Percentiles rank a stretch among this genome's conserved stretches.
These are phyloP conservation scores for Aureobasidium musti DNA, from an alignment of 2,329 filamentous ascomycete genomes.

Conservation along the genomic window DNA sequence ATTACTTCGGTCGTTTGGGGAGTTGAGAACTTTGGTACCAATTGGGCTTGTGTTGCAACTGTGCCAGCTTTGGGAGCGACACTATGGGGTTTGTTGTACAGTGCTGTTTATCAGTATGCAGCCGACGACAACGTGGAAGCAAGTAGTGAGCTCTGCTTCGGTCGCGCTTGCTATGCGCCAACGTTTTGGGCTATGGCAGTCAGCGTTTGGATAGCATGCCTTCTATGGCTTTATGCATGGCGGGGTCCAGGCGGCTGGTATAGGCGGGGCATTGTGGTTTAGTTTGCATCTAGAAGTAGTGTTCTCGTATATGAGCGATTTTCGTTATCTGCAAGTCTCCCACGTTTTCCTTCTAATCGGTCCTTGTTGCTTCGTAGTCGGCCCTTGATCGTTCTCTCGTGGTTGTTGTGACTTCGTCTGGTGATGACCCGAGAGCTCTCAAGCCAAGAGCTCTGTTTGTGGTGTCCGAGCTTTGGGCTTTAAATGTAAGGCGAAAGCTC, in stretches of 20 bases:
- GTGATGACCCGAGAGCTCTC: slow-evolving; percentile 11
- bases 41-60: slow-evolving; percentile 94
- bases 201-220: slow-evolving; percentile 76
- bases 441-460: slow-evolving; percentile 8
- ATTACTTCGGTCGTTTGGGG: slow-evolving; percentile 98
- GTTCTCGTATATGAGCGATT: not conserved
- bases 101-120: slow-evolving; percentile 71
- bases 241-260: slow-evolving; percentile 55
- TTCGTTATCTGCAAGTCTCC: not conserved
- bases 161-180: slow-evolving; percentile 73
- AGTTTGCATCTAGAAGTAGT: not conserved
- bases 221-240: slow-evolving; percentile 77
- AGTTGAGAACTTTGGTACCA: slow-evolving; percentile 97
- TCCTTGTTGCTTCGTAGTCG: slow-evolving; percentile 4
- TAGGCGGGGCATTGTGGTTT: slow-evolving; percentile 26
- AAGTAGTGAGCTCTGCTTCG: slow-evolving; percentile 70
- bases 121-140: slow-evolving; percentile 49
- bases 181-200: slow-evolving; percentile 85
- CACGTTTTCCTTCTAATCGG: not conserved
- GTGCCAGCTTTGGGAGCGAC: slow-evolving; percentile 85
- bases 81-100: slow-evolving; percentile 90
- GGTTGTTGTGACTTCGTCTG: slow-evolving; percentile 7
- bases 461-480: slow-evolving; percentile 21
- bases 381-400: slow-evolving; percentile 13
- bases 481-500: slow-evolving; percentile 11